Percentiles rank a stretch among this genome's conserved stretches.
phyloP scores from a whole-genome alignment of 768 basidiomycete species.

The Crepidotus variabilis region DNA sequence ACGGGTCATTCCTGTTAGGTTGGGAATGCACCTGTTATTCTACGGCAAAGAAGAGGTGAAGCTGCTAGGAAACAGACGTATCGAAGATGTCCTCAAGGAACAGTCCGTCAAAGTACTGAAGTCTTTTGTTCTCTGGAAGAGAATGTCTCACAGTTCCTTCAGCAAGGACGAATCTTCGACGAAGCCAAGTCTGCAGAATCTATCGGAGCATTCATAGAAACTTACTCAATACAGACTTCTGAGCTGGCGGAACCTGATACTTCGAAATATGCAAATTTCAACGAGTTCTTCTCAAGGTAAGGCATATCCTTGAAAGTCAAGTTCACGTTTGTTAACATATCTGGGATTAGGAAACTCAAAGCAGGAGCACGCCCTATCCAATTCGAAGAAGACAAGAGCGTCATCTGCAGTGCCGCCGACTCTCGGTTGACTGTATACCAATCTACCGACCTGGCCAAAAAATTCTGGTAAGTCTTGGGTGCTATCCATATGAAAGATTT shows the following conservation, averaged over 20 bases:
- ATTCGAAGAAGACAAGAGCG: slow-evolving; percentile 43
- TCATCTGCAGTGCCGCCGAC: slow-evolving; percentile 68
- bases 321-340: neutral
- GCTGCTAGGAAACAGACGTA: slow-evolving; percentile 40
- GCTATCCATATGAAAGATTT: neutral
- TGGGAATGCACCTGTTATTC: slow-evolving; percentile 79
- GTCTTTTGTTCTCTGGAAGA: neutral
- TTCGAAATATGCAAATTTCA: slow-evolving; percentile 63
- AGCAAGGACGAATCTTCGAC: slow-evolving; percentile 59
- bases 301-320: neutral
- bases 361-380: slow-evolving; percentile 59
- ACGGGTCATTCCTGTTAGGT: slow-evolving; percentile 19
- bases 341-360: slow-evolving; percentile 42
- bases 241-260: slow-evolving; percentile 67
- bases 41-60: slow-evolving; percentile 49
- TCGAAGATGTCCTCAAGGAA: slow-evolving; percentile 49
- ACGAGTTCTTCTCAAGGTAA: slow-evolving; percentile 70
- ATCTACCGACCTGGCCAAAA: slow-evolving; percentile 50
- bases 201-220: slow-evolving; percentile 52
- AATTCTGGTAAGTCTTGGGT: slow-evolving; percentile 54
- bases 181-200: slow-evolving; percentile 44
- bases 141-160: neutral
- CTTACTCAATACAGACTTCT: slow-evolving; percentile 48
- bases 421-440: slow-evolving; percentile 69
- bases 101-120: slow-evolving; percentile 47